A percentile compares a stretch with the other conserved stretches of the same genome.
Conservation (phyloP, 176 grass and related monocot species). For the Melocanna baccifera region DNA sequence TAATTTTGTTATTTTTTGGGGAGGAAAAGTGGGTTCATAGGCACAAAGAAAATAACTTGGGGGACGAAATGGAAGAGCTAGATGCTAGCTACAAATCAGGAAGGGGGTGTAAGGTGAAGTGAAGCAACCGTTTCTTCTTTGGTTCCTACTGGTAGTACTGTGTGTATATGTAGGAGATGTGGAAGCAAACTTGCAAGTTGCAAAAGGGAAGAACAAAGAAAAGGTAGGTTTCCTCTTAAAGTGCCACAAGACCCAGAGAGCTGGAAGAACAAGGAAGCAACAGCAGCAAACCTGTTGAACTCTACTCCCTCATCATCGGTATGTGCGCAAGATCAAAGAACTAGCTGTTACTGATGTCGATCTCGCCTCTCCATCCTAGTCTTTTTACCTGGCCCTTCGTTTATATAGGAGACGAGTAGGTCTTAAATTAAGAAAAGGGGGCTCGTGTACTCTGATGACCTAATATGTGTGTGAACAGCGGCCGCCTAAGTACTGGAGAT, state of each 20-base stretch:
- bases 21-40: neutral
- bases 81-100: neutral
- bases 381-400: neutral
- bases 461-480: conserved; percentile 65
- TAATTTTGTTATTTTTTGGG: neutral
- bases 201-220: neutral
- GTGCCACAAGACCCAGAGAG: conserved; percentile 12
- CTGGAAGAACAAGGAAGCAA: conserved; percentile 12
- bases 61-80: neutral
- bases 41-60: neutral
- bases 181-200: conserved; percentile 43
- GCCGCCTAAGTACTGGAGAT: neutral
- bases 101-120: neutral
- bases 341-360: neutral
- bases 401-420: conserved; percentile 30
- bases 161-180: conserved; percentile 7
- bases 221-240: conserved; percentile 18
- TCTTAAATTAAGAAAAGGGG: conserved; percentile 25
- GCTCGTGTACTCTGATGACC: conserved; percentile 33
- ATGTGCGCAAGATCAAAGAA: conserved; percentile 33
- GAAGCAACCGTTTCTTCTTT: conserved; percentile 6
- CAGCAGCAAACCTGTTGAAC: conserved; percentile 32
- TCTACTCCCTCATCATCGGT: neutral
- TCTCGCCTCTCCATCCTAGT: neutral
- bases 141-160: neutral